Conservation (phyloP, 2,329 filamentous ascomycete species). For the Pseudogymnoascus sp. region DNA sequence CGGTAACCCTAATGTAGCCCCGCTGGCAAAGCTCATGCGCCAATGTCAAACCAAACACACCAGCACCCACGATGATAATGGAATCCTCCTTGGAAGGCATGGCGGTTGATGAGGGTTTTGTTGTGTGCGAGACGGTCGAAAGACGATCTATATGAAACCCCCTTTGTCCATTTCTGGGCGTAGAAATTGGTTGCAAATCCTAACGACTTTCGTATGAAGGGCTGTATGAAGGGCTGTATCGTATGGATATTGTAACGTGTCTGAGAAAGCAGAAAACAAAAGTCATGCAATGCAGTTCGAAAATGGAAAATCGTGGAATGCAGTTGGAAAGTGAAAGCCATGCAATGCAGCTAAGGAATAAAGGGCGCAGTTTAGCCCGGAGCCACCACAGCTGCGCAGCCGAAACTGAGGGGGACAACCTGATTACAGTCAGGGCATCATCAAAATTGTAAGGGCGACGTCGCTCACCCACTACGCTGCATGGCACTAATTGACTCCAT, state of each 20-base stretch:
- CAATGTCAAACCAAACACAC: conserved; percentile 53
- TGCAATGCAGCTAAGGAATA: not conserved
- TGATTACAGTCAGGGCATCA: too few species aligned
- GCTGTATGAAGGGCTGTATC: too few species aligned
- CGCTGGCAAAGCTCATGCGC: conserved; percentile 64
- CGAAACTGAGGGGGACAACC: too few species aligned
- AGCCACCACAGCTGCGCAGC: too few species aligned
- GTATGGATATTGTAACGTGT: too few species aligned
- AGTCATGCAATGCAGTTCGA: too few species aligned
- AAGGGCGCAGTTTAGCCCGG: not conserved
- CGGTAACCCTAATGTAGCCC: conserved; percentile 45
- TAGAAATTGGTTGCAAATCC: not conserved
- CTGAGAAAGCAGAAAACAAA: too few species aligned
- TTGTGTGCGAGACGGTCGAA: not conserved
- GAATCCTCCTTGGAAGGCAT: not conserved
- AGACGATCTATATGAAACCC: not conserved
- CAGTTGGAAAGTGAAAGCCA: not conserved
- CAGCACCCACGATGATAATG: conserved; percentile 60
- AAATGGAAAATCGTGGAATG: not conserved
- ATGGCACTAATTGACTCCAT: too few species aligned
- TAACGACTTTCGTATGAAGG: not conserved
- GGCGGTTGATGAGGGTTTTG: not conserved
- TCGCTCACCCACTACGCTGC: too few species aligned
- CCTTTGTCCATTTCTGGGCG: not conserved
- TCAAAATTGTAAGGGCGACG: too few species aligned